A percentile compares a stretch with the other conserved stretches of the same genome.
Evolutionary conservation across 2,329 filamentous ascomycete genomes (phyloP).

Genomic region (Aureobasidium sp.): DNA sequence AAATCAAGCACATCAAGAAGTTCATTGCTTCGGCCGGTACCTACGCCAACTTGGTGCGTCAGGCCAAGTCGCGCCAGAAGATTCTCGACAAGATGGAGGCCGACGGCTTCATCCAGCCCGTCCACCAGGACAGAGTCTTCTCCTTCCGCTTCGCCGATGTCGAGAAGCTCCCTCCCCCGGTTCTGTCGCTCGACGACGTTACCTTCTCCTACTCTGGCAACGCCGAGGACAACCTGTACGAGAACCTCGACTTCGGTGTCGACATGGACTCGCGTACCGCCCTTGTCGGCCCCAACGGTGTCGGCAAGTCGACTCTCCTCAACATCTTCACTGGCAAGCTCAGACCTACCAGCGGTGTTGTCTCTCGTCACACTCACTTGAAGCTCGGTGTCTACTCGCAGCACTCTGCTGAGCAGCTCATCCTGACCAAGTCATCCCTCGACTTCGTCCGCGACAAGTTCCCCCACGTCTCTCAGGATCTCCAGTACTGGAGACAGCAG

Average conservation of each 20-base stretch:
- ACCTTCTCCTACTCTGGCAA: constrained; percentile 97
- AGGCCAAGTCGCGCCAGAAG: constrained; percentile 99
- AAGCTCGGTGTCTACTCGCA: constrained; percentile 98
- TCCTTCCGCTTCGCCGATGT: constrained; percentile 98
- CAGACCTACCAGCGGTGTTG: constrained; percentile 69
- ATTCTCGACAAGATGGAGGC: constrained; percentile 99
- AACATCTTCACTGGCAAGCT: constrained; percentile 95
- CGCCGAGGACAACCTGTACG: constrained; percentile 83
- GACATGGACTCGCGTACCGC: constrained; percentile 99
- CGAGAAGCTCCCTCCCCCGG: constrained; percentile 96
- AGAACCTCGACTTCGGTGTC: constrained; percentile 94
- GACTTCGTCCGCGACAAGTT: constrained; percentile 99
- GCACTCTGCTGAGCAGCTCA: constrained; percentile 96
- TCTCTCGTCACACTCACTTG: constrained; percentile 92
- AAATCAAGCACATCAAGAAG: constrained; percentile 99
- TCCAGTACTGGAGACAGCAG: constrained; percentile 99
- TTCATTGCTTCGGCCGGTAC: constrained; percentile 99
- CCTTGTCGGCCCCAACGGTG: constrained; percentile 96
- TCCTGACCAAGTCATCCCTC: constrained; percentile 92
- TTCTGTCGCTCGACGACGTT: constrained; percentile 92
- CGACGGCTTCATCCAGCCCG: constrained; percentile 94
- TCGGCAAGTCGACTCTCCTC: constrained; percentile 94
- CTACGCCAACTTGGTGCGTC: constrained; percentile 96
- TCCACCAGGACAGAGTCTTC: constrained; percentile 78
- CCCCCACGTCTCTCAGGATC: constrained; percentile 79